These are phyloP conservation scores for Polytolypa hystricis DNA, from an alignment of 2,329 filamentous ascomycete species.

Conservation along the genomic window DNA sequence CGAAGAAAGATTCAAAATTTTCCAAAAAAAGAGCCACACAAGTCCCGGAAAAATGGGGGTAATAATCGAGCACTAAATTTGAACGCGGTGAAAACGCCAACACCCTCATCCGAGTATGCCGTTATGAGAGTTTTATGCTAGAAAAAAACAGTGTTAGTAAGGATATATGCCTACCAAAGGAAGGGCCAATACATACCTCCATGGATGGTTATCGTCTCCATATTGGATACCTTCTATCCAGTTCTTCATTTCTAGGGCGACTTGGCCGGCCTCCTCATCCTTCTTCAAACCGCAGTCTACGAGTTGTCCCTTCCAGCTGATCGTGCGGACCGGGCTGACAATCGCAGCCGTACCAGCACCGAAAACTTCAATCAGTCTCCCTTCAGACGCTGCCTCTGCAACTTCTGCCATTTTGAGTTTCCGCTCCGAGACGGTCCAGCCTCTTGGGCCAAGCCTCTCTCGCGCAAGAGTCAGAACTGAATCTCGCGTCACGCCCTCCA, in stretches of 20 bases:
- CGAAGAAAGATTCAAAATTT: too few species aligned
- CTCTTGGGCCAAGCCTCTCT: slow-evolving; percentile 70
- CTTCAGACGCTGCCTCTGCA: slow-evolving; percentile 68
- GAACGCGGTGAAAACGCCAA: neutral
- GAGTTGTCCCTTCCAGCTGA: slow-evolving; percentile 73
- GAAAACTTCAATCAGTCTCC: slow-evolving; percentile 83
- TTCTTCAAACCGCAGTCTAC: slow-evolving; percentile 75
- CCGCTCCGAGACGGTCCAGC: slow-evolving; percentile 79
- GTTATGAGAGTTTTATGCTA: slow-evolving; percentile 2
- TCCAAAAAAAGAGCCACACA: too few species aligned
- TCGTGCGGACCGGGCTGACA: slow-evolving; percentile 78
- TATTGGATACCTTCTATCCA: slow-evolving; percentile 97
- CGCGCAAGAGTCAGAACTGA: slow-evolving; percentile 77
- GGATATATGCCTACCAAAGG: neutral
- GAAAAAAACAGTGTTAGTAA: slow-evolving; percentile 2
- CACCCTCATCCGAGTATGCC: neutral
- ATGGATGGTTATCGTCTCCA: slow-evolving; percentile 80
- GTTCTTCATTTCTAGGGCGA: slow-evolving; percentile 78
- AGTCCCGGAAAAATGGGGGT: too few species aligned
- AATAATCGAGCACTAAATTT: neutral
- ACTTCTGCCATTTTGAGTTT: slow-evolving; percentile 89
- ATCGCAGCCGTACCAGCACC: slow-evolving; percentile 89
- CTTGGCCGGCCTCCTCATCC: slow-evolving; percentile 73
- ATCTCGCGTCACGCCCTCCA: slow-evolving; percentile 89
- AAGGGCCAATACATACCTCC: slow-evolving; percentile 53